phyloP scores from a whole-genome alignment of 2,329 filamentous ascomycete genomes.

The Coniochaeta pulveracea region DNA sequence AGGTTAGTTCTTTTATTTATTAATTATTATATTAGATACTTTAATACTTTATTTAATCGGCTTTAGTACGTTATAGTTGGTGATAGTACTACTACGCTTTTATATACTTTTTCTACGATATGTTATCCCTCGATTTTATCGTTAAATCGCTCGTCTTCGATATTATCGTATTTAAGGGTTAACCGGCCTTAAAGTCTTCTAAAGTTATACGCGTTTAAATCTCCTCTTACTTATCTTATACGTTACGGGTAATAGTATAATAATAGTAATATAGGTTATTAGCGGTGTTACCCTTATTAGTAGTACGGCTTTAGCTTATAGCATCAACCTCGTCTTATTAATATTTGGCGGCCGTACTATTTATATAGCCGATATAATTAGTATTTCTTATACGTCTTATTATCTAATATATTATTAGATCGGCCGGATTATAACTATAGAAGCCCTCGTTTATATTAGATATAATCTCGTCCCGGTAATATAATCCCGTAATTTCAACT shows the following conservation, averaged over 20 bases:
- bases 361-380: conserved; percentile 4
- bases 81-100: no score
- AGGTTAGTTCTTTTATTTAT: no score
- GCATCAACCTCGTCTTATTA: conserved; percentile 5
- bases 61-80: background rate
- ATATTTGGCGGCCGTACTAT: conserved; percentile 5
- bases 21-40: background rate
- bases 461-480: background rate
- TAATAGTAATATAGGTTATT: conserved; percentile 1
- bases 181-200: background rate
- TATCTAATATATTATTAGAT: conserved; percentile 3
- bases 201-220: background rate
- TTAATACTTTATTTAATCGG: background rate
- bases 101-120: background rate
- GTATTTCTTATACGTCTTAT: conserved; percentile 4
- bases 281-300: conserved; percentile 4
- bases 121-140: background rate
- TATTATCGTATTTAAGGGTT: background rate
- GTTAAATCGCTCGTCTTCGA: background rate
- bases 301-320: conserved; percentile 5
- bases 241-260: background rate
- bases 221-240: background rate
- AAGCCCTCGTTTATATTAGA: conserved; percentile 4
- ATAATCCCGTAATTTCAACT: conserved; percentile 1
- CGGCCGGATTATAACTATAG: conserved; percentile 1